Conservation (phyloP, 2,329 filamentous ascomycete genomes). For the Cryphonectria carpinicola region DNA sequence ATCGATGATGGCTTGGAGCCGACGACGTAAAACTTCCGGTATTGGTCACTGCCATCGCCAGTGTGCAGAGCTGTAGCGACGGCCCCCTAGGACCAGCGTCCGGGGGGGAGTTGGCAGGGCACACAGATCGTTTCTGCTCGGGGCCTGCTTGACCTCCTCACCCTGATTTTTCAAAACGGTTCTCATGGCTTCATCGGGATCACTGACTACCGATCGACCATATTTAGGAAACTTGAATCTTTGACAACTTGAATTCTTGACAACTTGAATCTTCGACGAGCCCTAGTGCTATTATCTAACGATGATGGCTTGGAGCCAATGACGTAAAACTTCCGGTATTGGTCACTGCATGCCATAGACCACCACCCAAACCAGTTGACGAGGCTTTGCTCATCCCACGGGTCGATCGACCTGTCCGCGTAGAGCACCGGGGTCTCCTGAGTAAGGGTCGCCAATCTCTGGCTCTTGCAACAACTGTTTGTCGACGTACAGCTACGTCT, state of each 20-base stretch:
- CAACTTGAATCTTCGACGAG: conserved; percentile 37
- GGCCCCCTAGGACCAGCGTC: too few relatives aligned
- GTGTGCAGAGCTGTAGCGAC: too few relatives aligned
- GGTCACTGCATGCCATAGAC: conserved; percentile 53
- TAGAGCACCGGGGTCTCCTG: conserved; percentile 47
- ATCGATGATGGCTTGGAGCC: conserved; percentile 48
- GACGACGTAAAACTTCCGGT: conserved; percentile 59
- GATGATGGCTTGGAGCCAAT: conserved; percentile 49
- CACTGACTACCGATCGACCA: conserved; percentile 37
- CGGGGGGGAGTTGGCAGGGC: too few relatives aligned
- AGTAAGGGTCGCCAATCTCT: conserved; percentile 33
- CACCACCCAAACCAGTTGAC: conserved; percentile 67
- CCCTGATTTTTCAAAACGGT: conserved; percentile 31
- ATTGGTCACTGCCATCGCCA: conserved; percentile 55
- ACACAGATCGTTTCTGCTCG: too few relatives aligned
- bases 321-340: conserved; percentile 59
- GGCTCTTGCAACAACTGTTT: conserved; percentile 21
- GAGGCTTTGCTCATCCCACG: conserved; percentile 64
- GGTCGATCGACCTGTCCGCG: conserved; percentile 53
- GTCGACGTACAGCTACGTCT: conserved; percentile 21
- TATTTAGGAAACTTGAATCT: conserved; percentile 39
- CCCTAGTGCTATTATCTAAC: conserved; percentile 28
- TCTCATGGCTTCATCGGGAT: conserved; percentile 41
- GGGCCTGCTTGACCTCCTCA: conserved; percentile 11
- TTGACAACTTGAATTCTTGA: conserved; percentile 30